Evolutionary conservation across 2,329 filamentous ascomycete species (phyloP).

Genomic region (Colletotrichum brevisporum): DNA sequence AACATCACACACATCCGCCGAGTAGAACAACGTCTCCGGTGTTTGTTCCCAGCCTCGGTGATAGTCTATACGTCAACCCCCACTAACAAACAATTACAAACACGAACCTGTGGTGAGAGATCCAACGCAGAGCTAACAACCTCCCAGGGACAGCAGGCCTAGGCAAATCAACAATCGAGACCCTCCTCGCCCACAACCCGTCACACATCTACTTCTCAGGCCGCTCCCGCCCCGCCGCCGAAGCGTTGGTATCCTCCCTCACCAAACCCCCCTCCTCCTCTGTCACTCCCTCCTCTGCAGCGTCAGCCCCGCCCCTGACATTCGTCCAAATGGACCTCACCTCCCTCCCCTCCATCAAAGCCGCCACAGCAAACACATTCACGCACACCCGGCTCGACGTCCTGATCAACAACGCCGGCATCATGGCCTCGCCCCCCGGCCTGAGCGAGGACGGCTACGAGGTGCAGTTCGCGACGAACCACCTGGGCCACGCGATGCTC

Average conservation of each 20-base stretch:
- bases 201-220: conserved; percentile 69
- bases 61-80: too few species aligned
- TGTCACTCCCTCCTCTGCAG: not conserved
- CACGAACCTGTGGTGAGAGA: not conserved
- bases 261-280: not conserved
- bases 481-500: conserved; percentile 39
- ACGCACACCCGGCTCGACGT: conserved; percentile 56
- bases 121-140: not conserved
- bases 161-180: conserved; percentile 29
- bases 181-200: conserved; percentile 56
- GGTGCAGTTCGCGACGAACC: conserved; percentile 45
- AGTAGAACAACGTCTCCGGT: too few species aligned
- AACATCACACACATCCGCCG: too few species aligned
- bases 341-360: conserved; percentile 61
- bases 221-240: conserved; percentile 59
- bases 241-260: conserved; percentile 57
- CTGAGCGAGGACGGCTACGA: conserved; percentile 45
- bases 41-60: too few species aligned
- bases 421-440: conserved; percentile 39
- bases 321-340: conserved; percentile 63
- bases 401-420: conserved; percentile 49
- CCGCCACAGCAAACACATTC: conserved; percentile 28
- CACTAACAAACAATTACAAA: too few species aligned
- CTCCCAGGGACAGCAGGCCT: conserved; percentile 35
- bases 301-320: conserved; percentile 40